These are phyloP conservation scores for Beauveria pseudobassiana DNA, from an alignment of 2,329 filamentous ascomycete genomes.

Conservation along the genomic window DNA sequence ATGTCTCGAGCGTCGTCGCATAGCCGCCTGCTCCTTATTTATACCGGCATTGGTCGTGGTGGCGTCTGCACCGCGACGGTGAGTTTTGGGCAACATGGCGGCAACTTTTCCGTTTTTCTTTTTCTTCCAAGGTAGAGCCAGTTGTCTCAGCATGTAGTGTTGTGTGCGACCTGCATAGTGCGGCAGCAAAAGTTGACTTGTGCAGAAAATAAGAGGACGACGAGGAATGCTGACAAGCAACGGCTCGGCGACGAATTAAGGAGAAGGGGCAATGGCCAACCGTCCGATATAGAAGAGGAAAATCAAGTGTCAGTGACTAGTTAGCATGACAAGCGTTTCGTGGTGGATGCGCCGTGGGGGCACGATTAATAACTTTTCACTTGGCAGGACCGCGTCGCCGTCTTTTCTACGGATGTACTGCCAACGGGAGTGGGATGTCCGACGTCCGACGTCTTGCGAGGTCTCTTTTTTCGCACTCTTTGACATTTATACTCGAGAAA, in stretches of 20 bases:
- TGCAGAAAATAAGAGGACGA: too few species aligned
- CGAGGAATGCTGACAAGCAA: not conserved
- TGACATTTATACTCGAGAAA: too few species aligned
- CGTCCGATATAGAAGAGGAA: not conserved
- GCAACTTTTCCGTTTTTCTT: not conserved
- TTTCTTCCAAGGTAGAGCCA: not conserved
- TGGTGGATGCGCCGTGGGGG: not conserved
- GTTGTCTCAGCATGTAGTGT: not conserved
- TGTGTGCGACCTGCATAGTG: not conserved
- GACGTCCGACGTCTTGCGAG: not conserved
- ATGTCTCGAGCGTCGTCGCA: not conserved
- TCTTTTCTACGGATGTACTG: not conserved
- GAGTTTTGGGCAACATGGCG: not conserved
- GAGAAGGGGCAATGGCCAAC: not conserved
- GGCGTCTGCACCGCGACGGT: not conserved
- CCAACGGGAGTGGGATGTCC: not conserved
- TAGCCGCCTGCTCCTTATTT: not conserved
- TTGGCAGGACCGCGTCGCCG: not conserved
- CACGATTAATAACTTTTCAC: not conserved
- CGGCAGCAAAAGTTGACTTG: not conserved
- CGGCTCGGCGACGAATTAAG: not conserved
- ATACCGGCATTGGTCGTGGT: constrained; percentile 1
- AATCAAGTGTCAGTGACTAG: not conserved
- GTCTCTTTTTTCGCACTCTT: too few species aligned
- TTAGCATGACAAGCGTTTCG: not conserved